These are phyloP conservation scores for Populus hybrid DNA, from an alignment of 441 rosid genomes.

Conservation along the genomic window DNA sequence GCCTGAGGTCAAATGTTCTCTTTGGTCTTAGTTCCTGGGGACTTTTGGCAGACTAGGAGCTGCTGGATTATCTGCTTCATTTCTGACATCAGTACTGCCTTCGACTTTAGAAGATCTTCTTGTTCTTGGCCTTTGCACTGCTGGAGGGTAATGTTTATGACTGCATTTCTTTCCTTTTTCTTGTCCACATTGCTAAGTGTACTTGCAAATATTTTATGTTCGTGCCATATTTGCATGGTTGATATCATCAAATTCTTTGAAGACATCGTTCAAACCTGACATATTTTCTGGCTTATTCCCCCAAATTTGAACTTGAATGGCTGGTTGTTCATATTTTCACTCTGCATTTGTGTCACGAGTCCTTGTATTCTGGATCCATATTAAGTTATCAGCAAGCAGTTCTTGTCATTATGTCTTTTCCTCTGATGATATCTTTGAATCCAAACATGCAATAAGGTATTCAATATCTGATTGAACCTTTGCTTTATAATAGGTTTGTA, in stretches of 20 bases:
- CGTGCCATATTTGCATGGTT: neutral
- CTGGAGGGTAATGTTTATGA: conserved; percentile 66
- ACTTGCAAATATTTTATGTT: neutral
- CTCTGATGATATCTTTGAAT: neutral
- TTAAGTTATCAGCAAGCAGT: neutral
- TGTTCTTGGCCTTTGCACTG: conserved; percentile 84
- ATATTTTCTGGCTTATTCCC: neutral
- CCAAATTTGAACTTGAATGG: neutral
- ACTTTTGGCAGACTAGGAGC: conserved; percentile 88
- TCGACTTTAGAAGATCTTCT: conserved; percentile 89
- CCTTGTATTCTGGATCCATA: neutral
- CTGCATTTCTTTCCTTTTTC: neutral
- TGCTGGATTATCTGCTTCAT: conserved; percentile 88
- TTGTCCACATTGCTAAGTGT: conserved; percentile 6
- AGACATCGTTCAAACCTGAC: neutral
- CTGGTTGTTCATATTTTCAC: neutral
- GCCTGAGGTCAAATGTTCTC: conserved; percentile 17
- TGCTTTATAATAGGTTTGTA: conserved; percentile 46
- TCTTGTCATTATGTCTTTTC: neutral
- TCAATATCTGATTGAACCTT: conserved; percentile 11
- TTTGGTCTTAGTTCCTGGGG: conserved; percentile 56
- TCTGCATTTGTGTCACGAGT: neutral
- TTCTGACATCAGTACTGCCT: conserved; percentile 77
- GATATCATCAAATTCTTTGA: neutral
- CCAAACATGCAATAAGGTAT: neutral